Conservation (phyloP, 1,284 basidiomycete species). For the Inonotus hispidus region DNA sequence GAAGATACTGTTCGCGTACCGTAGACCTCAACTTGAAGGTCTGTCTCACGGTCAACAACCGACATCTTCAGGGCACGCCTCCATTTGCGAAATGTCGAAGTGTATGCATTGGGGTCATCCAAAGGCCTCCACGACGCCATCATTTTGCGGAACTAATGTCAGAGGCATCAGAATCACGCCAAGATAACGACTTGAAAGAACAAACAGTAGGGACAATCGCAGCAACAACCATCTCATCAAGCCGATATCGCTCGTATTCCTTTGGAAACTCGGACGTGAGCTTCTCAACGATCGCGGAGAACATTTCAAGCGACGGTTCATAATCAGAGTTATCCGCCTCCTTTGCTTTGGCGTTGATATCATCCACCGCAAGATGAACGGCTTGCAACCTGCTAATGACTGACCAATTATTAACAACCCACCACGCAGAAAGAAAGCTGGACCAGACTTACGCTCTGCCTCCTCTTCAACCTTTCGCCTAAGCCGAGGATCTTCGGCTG, state of each 20-base stretch:
- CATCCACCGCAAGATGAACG: constrained; percentile 67
- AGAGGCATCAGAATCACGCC: constrained; percentile 8
- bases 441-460: constrained; percentile 56
- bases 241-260: constrained; percentile 74
- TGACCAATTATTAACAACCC: constrained; percentile 28
- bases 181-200: constrained; percentile 14
- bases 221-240: constrained; percentile 92
- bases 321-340: constrained; percentile 51
- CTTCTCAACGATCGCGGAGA: constrained; percentile 66
- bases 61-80: constrained; percentile 58
- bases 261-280: constrained; percentile 65
- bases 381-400: constrained; percentile 74
- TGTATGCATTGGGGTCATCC: constrained; percentile 55
- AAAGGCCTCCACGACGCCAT: constrained; percentile 70
- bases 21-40: constrained; percentile 51
- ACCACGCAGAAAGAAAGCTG: constrained; percentile 15
- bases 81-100: constrained; percentile 67
- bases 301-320: constrained; percentile 64
- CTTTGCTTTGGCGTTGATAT: constrained; percentile 61
- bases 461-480: constrained; percentile 66
- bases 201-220: constrained; percentile 77
- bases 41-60: constrained; percentile 34
- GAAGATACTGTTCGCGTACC: constrained; percentile 38
- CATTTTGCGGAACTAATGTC: constrained; percentile 54
- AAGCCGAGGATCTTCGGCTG: constrained; percentile 65